Percentiles rank a stretch among this genome's conserved stretches.
Evolutionary conservation across 257 asterid species (phyloP).

Genomic region (Nicotiana undulata): DNA sequence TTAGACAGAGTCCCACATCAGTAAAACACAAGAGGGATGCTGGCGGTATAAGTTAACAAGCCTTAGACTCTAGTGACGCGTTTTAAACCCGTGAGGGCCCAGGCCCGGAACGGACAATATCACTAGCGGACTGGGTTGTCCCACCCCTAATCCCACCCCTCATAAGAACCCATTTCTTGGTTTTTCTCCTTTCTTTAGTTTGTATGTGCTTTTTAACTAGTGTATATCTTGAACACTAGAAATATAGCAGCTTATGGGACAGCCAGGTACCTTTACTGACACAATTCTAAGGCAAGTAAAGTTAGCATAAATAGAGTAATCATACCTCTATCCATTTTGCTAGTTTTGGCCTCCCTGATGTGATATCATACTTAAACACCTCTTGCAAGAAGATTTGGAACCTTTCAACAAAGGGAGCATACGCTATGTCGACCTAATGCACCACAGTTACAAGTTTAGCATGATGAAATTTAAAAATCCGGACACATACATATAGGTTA

Average conservation of each 20-base stretch:
- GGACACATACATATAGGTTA: neutral
- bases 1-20: no score
- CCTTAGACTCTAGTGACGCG: no score
- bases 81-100: no score
- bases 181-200: no score
- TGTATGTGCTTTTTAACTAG: no score
- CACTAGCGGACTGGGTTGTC: no score
- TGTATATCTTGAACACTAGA: no score
- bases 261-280: neutral
- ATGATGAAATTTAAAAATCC: neutral
- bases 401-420: conserved; percentile 61
- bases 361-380: conserved; percentile 40
- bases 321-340: conserved; percentile 49
- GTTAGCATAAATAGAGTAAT: neutral
- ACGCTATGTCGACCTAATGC: conserved; percentile 46
- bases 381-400: conserved; percentile 33
- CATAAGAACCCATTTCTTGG: no score
- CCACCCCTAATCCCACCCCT: no score
- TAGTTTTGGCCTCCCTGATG: conserved; percentile 51
- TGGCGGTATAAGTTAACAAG: no score
- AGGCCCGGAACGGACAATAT: no score
- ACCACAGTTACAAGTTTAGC: neutral
- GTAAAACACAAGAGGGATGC: no score
- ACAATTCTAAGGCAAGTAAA: neutral
- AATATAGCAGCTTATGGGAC: neutral